Base-by-base conservation (phyloP, 1,284 basidiomycete genomes). In the Vanrija humicola region DNA sequence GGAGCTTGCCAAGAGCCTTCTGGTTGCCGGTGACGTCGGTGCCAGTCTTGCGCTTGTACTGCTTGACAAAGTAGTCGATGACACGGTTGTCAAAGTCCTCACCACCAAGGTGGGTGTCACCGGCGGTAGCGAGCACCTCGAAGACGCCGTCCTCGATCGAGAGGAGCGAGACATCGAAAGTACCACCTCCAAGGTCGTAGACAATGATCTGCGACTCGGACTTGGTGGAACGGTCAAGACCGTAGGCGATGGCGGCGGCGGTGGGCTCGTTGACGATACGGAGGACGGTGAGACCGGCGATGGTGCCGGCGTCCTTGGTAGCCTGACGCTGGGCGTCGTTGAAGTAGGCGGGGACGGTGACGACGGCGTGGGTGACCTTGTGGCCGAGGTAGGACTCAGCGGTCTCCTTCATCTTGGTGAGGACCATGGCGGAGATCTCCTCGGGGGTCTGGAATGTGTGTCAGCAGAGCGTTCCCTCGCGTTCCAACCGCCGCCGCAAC, bases 261-360 rank as follows among this genome's bases (percentile, higher is more conserved):
- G 96, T 98, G 28, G 95, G 95, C 81, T 98, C 96, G 79, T 98
- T 98, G 81, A 98, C 97, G 65, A 98, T 92, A 75, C 94, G 91
- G 57, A 98, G 86, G 46, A 98, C 94, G 43, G 96, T 91, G 29
- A 98, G 85, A 72, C 95, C 94, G 46, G 96, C 92, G 69, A 98
- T 98, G 72, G 90, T 86, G 77, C 95, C 95, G 52, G 96, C 93
- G 67, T 98, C 88, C 80, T 97, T 97, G 63, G 95, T 98, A 15
- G 96, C 95, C 81, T 96, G 93, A 64, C 95, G 87, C 78, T 98
- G 95, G 29, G 95, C 92, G 77, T 98, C 96, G 78, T 98, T 98
- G 85, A 98, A 98, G 83, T 98, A 62, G 26, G 61, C 61, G 46
- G 72, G 72, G 56, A 74, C 70, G 52, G 90, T 93, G 73, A 96